Percentiles rank a stretch among this genome's conserved stretches.
phyloP scores from a whole-genome alignment of 2,329 filamentous ascomycete genomes.

The Akanthomyces dipterigenus region DNA sequence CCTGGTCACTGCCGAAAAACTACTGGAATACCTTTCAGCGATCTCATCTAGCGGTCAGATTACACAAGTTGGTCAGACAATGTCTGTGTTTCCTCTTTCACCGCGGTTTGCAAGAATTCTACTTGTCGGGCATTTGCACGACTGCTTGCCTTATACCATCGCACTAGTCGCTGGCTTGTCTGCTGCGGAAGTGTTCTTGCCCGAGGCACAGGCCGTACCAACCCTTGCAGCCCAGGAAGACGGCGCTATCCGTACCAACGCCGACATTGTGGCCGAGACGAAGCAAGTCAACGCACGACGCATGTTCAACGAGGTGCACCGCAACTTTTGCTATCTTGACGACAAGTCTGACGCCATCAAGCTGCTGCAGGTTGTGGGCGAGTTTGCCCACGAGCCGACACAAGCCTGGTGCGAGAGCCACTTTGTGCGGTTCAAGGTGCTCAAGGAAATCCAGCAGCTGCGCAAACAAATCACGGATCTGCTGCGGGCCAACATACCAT shows the following conservation, averaged over 20 bases:
- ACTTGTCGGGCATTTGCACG: constrained; percentile 76
- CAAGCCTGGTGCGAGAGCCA: constrained; percentile 73
- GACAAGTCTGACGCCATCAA: constrained; percentile 84
- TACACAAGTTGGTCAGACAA: constrained; percentile 70
- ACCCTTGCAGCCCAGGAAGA: constrained; percentile 40
- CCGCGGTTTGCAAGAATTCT: constrained; percentile 89
- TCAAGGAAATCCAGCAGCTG: constrained; percentile 79
- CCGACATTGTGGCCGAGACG: constrained; percentile 66
- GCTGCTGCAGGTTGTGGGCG: constrained; percentile 78
- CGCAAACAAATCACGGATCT: constrained; percentile 77
- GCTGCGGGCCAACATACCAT: constrained; percentile 65
- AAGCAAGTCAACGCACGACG: constrained; percentile 57
- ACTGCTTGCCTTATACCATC: constrained; percentile 78
- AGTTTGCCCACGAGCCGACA: constrained; percentile 68
- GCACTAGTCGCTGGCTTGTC: constrained; percentile 84
- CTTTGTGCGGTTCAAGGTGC: constrained; percentile 81
- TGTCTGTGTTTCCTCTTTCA: constrained; percentile 84
- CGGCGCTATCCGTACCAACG: constrained; percentile 50
- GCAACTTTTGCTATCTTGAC: constrained; percentile 73
- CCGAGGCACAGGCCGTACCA: constrained; percentile 69
- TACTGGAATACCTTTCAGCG: constrained; percentile 80
- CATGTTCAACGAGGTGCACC: constrained; percentile 63
- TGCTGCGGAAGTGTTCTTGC: constrained; percentile 79
- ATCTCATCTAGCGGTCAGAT: constrained; percentile 66
- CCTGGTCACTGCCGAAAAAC: constrained; percentile 75